Conservation (phyloP, 2,329 filamentous ascomycete species). For the Endoconidiophora laricicola region DNA sequence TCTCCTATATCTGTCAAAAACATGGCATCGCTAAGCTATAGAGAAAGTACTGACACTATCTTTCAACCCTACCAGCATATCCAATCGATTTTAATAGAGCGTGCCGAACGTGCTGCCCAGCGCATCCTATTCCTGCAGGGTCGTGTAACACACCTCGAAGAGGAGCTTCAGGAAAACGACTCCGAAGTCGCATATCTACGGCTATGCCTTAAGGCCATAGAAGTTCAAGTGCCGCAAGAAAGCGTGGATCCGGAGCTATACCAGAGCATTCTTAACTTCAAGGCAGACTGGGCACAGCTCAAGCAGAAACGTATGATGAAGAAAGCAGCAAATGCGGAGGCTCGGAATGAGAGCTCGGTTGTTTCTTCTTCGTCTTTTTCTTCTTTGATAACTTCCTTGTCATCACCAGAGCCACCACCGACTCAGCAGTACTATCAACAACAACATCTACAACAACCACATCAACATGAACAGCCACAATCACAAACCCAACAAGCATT, state of each 20-base stretch:
- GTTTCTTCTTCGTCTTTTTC: too few relatives aligned
- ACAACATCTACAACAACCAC: too few relatives aligned
- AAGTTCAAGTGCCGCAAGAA: slow-evolving; percentile 36
- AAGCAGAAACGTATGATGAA: slow-evolving; percentile 25
- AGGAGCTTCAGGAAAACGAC: slow-evolving; percentile 38
- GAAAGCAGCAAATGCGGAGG: not conserved
- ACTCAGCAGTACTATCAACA: too few relatives aligned
- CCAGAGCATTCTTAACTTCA: slow-evolving; percentile 44
- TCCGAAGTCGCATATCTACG: slow-evolving; percentile 44
- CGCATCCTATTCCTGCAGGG: slow-evolving; percentile 44
- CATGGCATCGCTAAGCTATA: not conserved
- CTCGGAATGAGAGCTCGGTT: not conserved
- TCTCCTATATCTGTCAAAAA: not conserved
- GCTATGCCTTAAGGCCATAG: slow-evolving; percentile 45
- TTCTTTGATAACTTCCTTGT: too few relatives aligned
- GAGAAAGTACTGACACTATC: slow-evolving; percentile 16
- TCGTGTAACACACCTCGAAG: slow-evolving; percentile 41
- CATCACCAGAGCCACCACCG: too few relatives aligned
- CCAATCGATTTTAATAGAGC: slow-evolving; percentile 40
- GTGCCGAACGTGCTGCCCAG: slow-evolving; percentile 39
- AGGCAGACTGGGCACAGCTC: slow-evolving; percentile 38
- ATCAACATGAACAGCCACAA: too few relatives aligned
- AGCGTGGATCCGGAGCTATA: slow-evolving; percentile 41
- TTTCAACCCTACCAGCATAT: slow-evolving; percentile 31
- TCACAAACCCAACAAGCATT: too few relatives aligned